These are phyloP conservation scores for Ascochyta fabae DNA, from an alignment of 2,329 filamentous ascomycete genomes.

Conservation along the genomic window DNA sequence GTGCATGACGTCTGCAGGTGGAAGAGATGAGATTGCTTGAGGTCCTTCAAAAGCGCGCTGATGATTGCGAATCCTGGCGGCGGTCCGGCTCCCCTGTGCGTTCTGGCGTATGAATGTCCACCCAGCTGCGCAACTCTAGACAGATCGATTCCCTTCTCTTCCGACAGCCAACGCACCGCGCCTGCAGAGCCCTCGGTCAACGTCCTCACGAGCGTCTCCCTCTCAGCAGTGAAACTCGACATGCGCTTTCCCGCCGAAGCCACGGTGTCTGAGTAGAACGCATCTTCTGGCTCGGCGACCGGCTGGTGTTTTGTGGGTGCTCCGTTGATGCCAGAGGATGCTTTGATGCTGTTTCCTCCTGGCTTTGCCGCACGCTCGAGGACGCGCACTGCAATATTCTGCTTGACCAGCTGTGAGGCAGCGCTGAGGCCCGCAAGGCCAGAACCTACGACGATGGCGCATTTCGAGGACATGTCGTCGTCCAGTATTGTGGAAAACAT, in stretches of 20 bases:
- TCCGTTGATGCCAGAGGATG: constrained; percentile 70
- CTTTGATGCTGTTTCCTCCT: constrained; percentile 71
- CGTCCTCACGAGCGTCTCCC: constrained; percentile 56
- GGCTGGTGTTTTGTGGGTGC: constrained; percentile 65
- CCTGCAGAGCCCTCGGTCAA: constrained; percentile 57
- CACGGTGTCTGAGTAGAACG: constrained; percentile 64
- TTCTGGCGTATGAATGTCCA: constrained; percentile 63
- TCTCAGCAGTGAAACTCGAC: constrained; percentile 35
- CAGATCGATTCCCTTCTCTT: constrained; percentile 65
- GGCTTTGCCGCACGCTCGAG: constrained; percentile 66
- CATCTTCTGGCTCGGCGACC: constrained; percentile 37
- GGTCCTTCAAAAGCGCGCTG: constrained; percentile 58
- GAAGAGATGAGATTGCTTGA: constrained; percentile 60
- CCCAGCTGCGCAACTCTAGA: constrained; percentile 65
- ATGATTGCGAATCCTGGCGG: constrained; percentile 68
- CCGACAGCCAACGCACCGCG: constrained; percentile 64
- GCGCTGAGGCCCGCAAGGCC: constrained; percentile 69
- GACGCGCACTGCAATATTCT: constrained; percentile 61
- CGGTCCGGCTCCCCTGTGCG: constrained; percentile 63
- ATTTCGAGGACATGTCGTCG: constrained; percentile 15
- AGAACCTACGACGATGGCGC: constrained; percentile 68
- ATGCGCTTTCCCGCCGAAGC: constrained; percentile 59
- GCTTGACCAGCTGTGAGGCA: constrained; percentile 62
- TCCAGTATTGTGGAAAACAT: constrained; percentile 13
- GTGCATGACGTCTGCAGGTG: constrained; percentile 59